These are phyloP conservation scores for Mucor piriformis DNA, from an alignment of 371 early-diverging fungal species.

Conservation along the genomic window DNA sequence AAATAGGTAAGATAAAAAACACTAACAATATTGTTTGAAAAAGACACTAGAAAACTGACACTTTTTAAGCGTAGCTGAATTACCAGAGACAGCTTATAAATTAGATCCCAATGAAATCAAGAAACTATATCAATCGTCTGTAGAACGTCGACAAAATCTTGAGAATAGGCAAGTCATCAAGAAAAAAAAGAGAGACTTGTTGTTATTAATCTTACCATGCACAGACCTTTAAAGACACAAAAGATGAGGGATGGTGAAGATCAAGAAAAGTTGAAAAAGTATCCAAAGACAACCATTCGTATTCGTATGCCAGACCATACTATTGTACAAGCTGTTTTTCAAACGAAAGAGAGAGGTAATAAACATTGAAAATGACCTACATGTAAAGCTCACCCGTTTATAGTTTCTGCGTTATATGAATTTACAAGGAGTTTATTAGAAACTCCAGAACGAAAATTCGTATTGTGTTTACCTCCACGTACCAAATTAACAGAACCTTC, in stretches of 20 bases:
- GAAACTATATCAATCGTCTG: constrained; percentile 41
- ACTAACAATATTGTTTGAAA: no score
- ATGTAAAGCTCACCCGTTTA: no score
- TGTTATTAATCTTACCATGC: no score
- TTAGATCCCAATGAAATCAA: constrained; percentile 41
- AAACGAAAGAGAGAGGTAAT: constrained; percentile 49
- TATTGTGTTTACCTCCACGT: constrained; percentile 51
- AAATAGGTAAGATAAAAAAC: constrained; percentile 22
- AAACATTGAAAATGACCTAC: no score
- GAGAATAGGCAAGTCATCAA: constrained; percentile 48
- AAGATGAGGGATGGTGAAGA: constrained; percentile 51
- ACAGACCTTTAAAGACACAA: constrained; percentile 54
- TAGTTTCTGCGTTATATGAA: constrained; percentile 47
- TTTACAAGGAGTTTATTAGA: constrained; percentile 42
- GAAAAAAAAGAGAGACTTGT: no score
- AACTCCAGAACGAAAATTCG: constrained; percentile 48
- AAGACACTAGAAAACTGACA: not conserved
- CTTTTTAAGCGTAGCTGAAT: constrained; percentile 25
- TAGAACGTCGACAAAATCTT: constrained; percentile 43
- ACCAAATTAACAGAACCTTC: constrained; percentile 42
- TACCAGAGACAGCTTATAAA: constrained; percentile 53
- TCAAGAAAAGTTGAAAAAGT: constrained; percentile 44
- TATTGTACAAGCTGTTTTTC: constrained; percentile 45
- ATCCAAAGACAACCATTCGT: constrained; percentile 53
- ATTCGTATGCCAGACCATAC: constrained; percentile 49